Evolutionary conservation across 208 protist species (phyloP).

Genomic region (Phytomonas sp.): DNA sequence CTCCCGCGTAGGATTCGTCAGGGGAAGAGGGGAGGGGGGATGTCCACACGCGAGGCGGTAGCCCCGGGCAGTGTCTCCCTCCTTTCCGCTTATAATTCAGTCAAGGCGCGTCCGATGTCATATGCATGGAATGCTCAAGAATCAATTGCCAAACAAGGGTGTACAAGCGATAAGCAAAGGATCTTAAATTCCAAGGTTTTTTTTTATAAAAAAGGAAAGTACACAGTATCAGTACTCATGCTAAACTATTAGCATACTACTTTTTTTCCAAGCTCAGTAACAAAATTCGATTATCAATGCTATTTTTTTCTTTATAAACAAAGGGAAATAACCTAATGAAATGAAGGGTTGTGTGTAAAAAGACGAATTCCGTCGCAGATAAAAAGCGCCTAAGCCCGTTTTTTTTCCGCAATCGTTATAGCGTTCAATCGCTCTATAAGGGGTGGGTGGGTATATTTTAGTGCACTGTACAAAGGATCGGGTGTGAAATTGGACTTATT

Average conservation of each 20-base stretch:
- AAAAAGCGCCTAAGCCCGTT: conserved; percentile 14
- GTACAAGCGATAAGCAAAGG: not conserved
- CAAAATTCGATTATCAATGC: too few relatives aligned
- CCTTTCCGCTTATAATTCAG: not conserved
- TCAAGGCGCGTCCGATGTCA: not conserved
- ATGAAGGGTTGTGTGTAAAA: not conserved
- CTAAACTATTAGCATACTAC: not conserved
- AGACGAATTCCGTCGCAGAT: not conserved
- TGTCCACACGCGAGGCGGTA: too few relatives aligned
- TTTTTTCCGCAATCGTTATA: conserved; percentile 47
- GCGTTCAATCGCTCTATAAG: conserved; percentile 60
- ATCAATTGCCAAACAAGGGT: not conserved
- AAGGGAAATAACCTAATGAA: not conserved
- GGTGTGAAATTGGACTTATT: conserved; percentile 55
- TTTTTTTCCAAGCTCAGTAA: not conserved
- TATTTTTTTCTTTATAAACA: too few relatives aligned
- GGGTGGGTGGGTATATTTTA: conserved; percentile 70
- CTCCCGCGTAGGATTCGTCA: too few relatives aligned
- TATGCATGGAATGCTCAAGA: not conserved
- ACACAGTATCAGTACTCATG: not conserved
- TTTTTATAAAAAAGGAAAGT: not conserved
- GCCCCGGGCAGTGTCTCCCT: too few relatives aligned
- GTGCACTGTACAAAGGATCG: conserved; percentile 60
- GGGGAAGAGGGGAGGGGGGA: too few relatives aligned
- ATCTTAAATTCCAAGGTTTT: not conserved